phyloP scores from a whole-genome alignment of 202 grass and related monocot genomes.

The Digitaria exilis region DNA sequence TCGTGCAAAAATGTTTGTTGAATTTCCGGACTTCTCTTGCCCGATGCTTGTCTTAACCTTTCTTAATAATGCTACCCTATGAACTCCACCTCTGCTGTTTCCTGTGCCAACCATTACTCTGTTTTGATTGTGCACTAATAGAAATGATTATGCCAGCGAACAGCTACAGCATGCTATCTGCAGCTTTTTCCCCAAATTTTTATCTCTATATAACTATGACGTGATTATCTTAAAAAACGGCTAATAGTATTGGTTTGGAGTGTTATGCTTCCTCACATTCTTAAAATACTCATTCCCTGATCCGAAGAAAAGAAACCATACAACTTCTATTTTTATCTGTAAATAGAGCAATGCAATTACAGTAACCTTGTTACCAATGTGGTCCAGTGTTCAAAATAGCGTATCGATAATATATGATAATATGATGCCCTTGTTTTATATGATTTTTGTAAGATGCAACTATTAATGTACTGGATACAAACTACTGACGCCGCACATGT shows the following conservation, averaged over 20 bases:
- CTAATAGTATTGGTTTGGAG: background rate
- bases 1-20: background rate
- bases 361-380: background rate
- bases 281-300: background rate
- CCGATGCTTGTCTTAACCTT: background rate
- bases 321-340: background rate
- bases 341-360: background rate
- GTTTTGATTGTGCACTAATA: background rate
- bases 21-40: background rate
- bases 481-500: conserved; percentile 2
- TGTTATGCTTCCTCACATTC: background rate
- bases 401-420: background rate
- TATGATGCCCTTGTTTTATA: background rate
- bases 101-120: conserved; percentile 13
- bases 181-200: background rate
- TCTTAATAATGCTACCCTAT: background rate
- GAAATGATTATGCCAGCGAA: conserved; percentile 4
- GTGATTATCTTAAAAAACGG: background rate
- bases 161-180: background rate
- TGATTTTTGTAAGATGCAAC: conserved; percentile 13
- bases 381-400: background rate
- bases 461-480: conserved; percentile 30
- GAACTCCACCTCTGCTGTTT: conserved; percentile 9
- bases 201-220: background rate
- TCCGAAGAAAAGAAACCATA: background rate